Base-by-base conservation (phyloP, 352 stramenopile species). In the Phytophthora chlamydospora region DNA sequence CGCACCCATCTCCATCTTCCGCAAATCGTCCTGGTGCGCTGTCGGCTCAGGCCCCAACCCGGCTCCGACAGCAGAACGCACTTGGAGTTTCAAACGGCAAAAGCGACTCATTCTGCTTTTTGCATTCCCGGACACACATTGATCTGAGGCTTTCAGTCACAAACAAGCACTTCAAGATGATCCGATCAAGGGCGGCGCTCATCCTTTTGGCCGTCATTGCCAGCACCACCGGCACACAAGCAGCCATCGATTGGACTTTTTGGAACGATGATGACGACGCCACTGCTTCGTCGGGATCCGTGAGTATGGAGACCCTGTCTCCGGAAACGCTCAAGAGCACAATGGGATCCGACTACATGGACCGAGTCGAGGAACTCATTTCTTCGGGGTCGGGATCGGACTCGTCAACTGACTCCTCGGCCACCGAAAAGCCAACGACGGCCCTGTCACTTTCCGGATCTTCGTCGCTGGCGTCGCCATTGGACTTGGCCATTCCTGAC, bases 281-380 rank as follows among this genome's bases (percentile, higher is more conserved):
- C 32, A 54, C 41, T 12, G 17, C 46, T 5, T 21, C 51, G n/a
- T 45, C 50, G 13, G 35, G n/a, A 12, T 54, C 61, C 16, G 36
- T 34, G 11, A 27, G 29, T 1, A 43, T 21, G 3, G 52, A 58
- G 24, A 75, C 53, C 9, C 34, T 75, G 19, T 68, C 61, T 12
- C 66, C 66, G 6, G 61, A 71, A 61, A 29, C 33, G 3, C 44
- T 71, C 21, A 67, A 29, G 21, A 57, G 34, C 31, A 59, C 64
- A 44, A 66, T 73, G 66, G 66, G 66, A 1, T 65, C 61, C 19
- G 56, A 66, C 44, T 75, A 75, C 50, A 56, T 75, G 44, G 66
- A 71, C 32, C 38, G 39, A 11, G 55, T 75, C 14, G 60, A 41
- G 35, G 39, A 43, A 8, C 44, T 75, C 31, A 53, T 75, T 47